Evolutionary conservation across 192 early-diverging fungal genomes (phyloP).

Genomic region (Rhizophlyctis rosea): DNA sequence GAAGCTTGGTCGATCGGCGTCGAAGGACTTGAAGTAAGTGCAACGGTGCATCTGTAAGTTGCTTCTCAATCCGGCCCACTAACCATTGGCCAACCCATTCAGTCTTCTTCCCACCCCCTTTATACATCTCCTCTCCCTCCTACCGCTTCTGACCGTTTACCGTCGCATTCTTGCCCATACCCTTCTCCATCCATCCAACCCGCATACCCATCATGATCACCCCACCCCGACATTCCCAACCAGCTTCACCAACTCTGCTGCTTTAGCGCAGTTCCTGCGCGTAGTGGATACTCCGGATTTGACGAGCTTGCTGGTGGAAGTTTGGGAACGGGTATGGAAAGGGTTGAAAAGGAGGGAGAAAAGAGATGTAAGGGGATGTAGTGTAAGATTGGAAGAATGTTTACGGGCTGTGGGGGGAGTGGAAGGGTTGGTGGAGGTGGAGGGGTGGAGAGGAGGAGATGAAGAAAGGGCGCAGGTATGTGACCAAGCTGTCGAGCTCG

Average conservation of each 20-base stretch:
- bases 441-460: too few relatives aligned
- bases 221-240: background rate
- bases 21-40: constrained; percentile 43
- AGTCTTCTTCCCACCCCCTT: constrained; percentile 45
- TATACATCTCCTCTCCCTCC: constrained; percentile 31
- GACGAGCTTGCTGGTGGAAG: constrained; percentile 29
- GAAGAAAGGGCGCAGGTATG: too few relatives aligned
- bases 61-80: background rate
- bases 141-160: constrained; percentile 41
- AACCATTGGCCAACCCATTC: background rate
- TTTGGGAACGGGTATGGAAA: constrained; percentile 40
- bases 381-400: too few relatives aligned
- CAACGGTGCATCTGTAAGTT: background rate
- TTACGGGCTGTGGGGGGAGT: too few relatives aligned
- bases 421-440: too few relatives aligned
- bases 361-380: too few relatives aligned
- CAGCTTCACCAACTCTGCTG: constrained; percentile 19
- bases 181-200: constrained; percentile 23
- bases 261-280: constrained; percentile 36
- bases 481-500: too few relatives aligned
- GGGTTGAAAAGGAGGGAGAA: constrained; percentile 22
- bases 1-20: constrained; percentile 38
- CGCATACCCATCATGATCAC: constrained; percentile 14
- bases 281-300: constrained; percentile 42
- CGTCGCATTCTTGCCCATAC: constrained; percentile 41